Base-by-base conservation (phyloP, 1,284 basidiomycete genomes). In the Pseudozyma sp. region DNA sequence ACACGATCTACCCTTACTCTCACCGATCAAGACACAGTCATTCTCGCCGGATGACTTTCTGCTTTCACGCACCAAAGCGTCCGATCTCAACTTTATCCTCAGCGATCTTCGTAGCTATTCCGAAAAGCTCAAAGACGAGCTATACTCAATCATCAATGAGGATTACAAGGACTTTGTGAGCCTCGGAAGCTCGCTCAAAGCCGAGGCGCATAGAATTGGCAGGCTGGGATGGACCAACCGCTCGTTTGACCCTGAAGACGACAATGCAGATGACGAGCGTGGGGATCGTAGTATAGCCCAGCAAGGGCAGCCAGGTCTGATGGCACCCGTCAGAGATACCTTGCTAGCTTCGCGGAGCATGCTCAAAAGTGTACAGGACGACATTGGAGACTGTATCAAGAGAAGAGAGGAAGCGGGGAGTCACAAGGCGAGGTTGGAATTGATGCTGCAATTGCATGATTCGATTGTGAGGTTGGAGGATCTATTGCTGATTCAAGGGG, bases 111-210 rank as follows among this genome's bases (percentile, higher is more conserved):
- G 94, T 35, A 91, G 92, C 62, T 97, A 97, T 85, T 88, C 94
- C 63, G 89, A 90, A 0, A 88, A 89, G 14, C 87, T 99, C 76
- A 94, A 95, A 82, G 92, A 95, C 83, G 94, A 97, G 84, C 89
- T 99, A 35, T 93, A 97, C 35, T 91, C 91, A 81, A 90, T 98
- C 82, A 97, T 99, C 85, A 97, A 99, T 85, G 92, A 95, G 81
- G 95, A 98, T 86, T 98, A 98, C 85, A 94, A 95, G 85, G 95
- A 95, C 48, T 98, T 98, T 85, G 97, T 99, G 76, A 94, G 92
- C 76, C 88, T 99, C 25, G 95, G 95, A 4, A 71, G 64, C 55
- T 67, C 61, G 38, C 61, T 76, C 61, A 64, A 68, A 31, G 40
- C 73, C 1, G 73, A 76, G 36, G 70, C 73, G 6, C 69, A 76